Evolutionary conservation across 2,329 filamentous ascomycete species (phyloP).

Genomic region (Colletotrichum incanum): DNA sequence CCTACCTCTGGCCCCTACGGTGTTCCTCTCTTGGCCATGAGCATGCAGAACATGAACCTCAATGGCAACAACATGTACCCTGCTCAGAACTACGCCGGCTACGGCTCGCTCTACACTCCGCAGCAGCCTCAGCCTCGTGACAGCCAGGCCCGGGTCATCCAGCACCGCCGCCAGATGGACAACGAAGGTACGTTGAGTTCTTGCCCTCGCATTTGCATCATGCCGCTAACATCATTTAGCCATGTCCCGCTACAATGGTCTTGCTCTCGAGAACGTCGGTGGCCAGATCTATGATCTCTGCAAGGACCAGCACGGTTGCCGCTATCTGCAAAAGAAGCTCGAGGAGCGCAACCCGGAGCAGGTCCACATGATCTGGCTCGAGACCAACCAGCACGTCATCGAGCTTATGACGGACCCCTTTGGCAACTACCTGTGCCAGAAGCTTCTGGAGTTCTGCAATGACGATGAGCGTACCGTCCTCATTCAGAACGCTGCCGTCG

Average conservation of each 20-base stretch:
- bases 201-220: neutral
- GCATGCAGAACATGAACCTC: slow-evolving; percentile 78
- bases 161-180: slow-evolving; percentile 81
- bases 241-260: slow-evolving; percentile 87
- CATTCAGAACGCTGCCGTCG: slow-evolving; percentile 88
- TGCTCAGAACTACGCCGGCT: slow-evolving; percentile 72
- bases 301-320: slow-evolving; percentile 98
- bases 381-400: slow-evolving; percentile 93
- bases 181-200: slow-evolving; percentile 72
- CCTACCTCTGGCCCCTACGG: slow-evolving; percentile 49
- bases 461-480: slow-evolving; percentile 94
- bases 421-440: slow-evolving; percentile 99
- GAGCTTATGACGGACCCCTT: slow-evolving; percentile 99
- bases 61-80: slow-evolving; percentile 63
- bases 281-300: slow-evolving; percentile 92
- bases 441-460: slow-evolving; percentile 94
- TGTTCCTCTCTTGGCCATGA: slow-evolving; percentile 76
- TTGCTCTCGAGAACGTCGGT: slow-evolving; percentile 83
- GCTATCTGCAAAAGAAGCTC: slow-evolving; percentile 96
- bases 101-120: slow-evolving; percentile 64
- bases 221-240: slow-evolving; percentile 59
- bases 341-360: slow-evolving; percentile 89
- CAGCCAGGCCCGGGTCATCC: slow-evolving; percentile 82
- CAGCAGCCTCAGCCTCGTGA: slow-evolving; percentile 73
- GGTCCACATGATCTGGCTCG: slow-evolving; percentile 92